Percentiles rank a stretch among this genome's conserved stretches.
phyloP scores from a whole-genome alignment of 2,329 filamentous ascomycete genomes.

The Pseudogymnoascus sp. region DNA sequence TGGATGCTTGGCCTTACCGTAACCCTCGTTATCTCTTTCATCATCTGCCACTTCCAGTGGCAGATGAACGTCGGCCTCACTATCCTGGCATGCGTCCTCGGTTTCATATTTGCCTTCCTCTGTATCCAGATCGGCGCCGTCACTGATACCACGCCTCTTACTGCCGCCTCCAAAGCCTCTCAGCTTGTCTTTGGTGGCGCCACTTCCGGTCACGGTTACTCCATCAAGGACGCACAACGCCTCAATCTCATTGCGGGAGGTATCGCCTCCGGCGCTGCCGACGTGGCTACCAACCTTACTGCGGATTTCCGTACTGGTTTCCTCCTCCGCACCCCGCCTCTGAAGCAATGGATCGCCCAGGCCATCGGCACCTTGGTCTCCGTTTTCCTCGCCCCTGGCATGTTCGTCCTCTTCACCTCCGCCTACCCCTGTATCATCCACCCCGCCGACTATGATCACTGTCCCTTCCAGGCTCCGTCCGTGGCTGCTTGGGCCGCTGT shows the following conservation, averaged over 20 bases:
- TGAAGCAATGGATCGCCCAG: conserved; percentile 60
- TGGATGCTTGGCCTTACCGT: conserved; percentile 41
- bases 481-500: conserved; percentile 60
- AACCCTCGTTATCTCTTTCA: conserved; percentile 42
- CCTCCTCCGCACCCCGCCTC: conserved; percentile 55
- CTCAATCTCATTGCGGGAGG: conserved; percentile 59
- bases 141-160: conserved; percentile 56
- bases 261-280: conserved; percentile 48
- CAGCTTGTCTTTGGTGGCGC: conserved; percentile 61
- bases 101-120: conserved; percentile 54
- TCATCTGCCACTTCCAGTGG: conserved; percentile 45
- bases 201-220: conserved; percentile 46
- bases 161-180: conserved; percentile 59
- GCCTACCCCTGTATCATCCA: conserved; percentile 62
- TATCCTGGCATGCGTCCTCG: conserved; percentile 47
- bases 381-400: conserved; percentile 58
- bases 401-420: conserved; percentile 59
- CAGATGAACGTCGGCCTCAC: conserved; percentile 49
- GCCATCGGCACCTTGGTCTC: conserved; percentile 53
- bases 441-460: conserved; percentile 35
- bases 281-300: conserved; percentile 45
- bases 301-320: conserved; percentile 62
- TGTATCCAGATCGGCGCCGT: conserved; percentile 53
- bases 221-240: conserved; percentile 45
- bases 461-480: conserved; percentile 54